Percentiles rank a stretch among this genome's conserved stretches.
Conservation (phyloP, 148 eudicot species). For the Suaeda aralocaspica region DNA sequence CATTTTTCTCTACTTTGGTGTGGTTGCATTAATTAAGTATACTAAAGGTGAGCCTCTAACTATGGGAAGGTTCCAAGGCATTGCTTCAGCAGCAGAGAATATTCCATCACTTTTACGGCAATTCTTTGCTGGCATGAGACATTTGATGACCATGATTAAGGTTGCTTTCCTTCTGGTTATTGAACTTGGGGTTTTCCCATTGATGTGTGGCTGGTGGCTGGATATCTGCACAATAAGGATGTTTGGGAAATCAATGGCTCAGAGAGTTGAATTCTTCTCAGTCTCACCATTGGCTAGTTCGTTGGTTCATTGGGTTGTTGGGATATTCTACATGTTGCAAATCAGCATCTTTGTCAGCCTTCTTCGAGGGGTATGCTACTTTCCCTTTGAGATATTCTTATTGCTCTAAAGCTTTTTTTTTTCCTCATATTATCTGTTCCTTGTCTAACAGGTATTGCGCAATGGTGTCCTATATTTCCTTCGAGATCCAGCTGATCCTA, state of each 20-base stretch:
- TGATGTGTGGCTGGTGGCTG: slow-evolving; percentile 99
- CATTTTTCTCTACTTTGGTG: slow-evolving; percentile 72
- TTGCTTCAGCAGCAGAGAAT: slow-evolving; percentile 79
- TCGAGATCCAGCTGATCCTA: slow-evolving; percentile 98
- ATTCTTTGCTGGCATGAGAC: slow-evolving; percentile 89
- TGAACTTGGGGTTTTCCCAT: slow-evolving; percentile 93
- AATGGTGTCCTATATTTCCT: slow-evolving; percentile 92
- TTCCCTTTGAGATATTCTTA: slow-evolving; percentile 3
- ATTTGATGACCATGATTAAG: slow-evolving; percentile 88
- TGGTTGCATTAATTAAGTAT: slow-evolving; percentile 71
- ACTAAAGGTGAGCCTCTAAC: slow-evolving; percentile 85
- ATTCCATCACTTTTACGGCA: slow-evolving; percentile 82
- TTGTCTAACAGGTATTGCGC: slow-evolving; percentile 67
- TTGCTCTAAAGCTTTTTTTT: not conserved
- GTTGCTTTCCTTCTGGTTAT: slow-evolving; percentile 93
- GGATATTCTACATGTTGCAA: slow-evolving; percentile 92
- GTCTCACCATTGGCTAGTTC: slow-evolving; percentile 87
- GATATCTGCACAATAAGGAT: slow-evolving; percentile 89
- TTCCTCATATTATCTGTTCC: not conserved
- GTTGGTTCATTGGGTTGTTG: slow-evolving; percentile 94
- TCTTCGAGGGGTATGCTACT: slow-evolving; percentile 80
- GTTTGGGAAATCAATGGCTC: slow-evolving; percentile 85
- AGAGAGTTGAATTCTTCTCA: slow-evolving; percentile 84
- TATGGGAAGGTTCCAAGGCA: slow-evolving; percentile 82
- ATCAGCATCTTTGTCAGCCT: slow-evolving; percentile 94